These are phyloP conservation scores for Thecaphora thlaspeos DNA, from an alignment of 1,284 basidiomycete genomes.

Conservation along the genomic window DNA sequence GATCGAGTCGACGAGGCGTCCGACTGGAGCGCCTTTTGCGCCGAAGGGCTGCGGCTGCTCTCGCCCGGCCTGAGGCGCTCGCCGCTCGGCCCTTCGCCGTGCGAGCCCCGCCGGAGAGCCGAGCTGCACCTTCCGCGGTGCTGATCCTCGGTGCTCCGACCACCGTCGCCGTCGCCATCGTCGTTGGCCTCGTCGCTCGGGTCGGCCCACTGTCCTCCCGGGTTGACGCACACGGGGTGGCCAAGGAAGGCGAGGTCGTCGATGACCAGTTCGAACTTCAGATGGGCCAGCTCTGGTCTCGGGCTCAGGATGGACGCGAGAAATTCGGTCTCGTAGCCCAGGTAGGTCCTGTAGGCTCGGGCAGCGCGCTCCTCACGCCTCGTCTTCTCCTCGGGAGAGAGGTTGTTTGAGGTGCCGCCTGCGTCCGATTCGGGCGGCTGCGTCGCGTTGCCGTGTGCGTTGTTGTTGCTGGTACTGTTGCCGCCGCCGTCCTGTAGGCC, in stretches of 20 bases:
- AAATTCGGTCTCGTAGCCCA: slow-evolving; percentile 79
- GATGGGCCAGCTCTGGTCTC: slow-evolving; percentile 76
- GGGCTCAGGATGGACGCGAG: slow-evolving; percentile 81
- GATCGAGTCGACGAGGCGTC: slow-evolving; percentile 6
- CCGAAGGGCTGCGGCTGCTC: no score
- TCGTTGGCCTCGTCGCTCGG: slow-evolving; percentile 3
- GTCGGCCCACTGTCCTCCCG: slow-evolving; percentile 34
- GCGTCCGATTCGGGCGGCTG: slow-evolving; percentile 26
- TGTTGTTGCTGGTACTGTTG: slow-evolving; percentile 8
- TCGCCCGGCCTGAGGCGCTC: no score
- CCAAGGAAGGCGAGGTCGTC: slow-evolving; percentile 94
- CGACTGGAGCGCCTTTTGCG: not conserved
- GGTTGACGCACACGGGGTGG: slow-evolving; percentile 80
- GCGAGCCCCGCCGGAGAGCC: not conserved
- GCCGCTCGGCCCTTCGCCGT: no score
- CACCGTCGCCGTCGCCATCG: slow-evolving; percentile 1
- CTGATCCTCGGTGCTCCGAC: slow-evolving; percentile 1
- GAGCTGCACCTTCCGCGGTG: not conserved
- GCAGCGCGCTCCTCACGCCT: slow-evolving; percentile 26
- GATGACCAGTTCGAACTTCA: slow-evolving; percentile 87
- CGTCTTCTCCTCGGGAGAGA: slow-evolving; percentile 28
- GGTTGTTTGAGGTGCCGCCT: slow-evolving; percentile 19
- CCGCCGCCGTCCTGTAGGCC: not conserved
- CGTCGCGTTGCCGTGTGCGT: slow-evolving; percentile 2
- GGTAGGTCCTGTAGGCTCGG: slow-evolving; percentile 62